Evolutionary conservation across 2,329 filamentous ascomycete genomes (phyloP).

Genomic region (Calonectria montana): DNA sequence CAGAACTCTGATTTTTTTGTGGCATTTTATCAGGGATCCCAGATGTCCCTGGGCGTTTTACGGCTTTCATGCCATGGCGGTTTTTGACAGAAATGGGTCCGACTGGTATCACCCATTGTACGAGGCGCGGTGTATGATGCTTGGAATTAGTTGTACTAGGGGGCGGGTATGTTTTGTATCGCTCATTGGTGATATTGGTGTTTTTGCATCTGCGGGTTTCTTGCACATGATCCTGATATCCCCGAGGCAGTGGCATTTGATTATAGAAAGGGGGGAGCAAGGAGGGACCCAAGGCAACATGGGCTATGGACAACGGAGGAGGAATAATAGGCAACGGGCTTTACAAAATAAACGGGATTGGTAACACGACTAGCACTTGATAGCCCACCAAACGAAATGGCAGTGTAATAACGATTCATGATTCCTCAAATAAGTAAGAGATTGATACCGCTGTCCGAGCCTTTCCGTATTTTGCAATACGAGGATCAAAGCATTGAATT

Average conservation of each 20-base stretch:
- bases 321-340: background rate
- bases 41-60: background rate
- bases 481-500: background rate
- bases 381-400: background rate
- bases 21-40: background rate
- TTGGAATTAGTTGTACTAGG: background rate
- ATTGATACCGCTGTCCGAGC: background rate
- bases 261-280: background rate
- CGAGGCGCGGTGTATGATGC: background rate
- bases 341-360: background rate
- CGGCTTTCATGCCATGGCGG: background rate
- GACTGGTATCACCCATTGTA: constrained; percentile 2
- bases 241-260: constrained; percentile 5
- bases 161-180: background rate
- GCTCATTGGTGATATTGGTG: background rate
- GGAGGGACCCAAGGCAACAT: background rate
- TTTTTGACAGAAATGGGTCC: background rate
- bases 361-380: background rate
- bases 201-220: constrained; percentile 12
- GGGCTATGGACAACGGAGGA: background rate
- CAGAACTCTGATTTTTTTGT: background rate
- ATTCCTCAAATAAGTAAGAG: background rate
- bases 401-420: too few relatives aligned
- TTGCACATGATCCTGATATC: constrained; percentile 15
- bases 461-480: background rate